Evolutionary conservation across 2,329 filamentous ascomycete genomes (phyloP).

Genomic region (Purpureocillium takamizusanense): DNA sequence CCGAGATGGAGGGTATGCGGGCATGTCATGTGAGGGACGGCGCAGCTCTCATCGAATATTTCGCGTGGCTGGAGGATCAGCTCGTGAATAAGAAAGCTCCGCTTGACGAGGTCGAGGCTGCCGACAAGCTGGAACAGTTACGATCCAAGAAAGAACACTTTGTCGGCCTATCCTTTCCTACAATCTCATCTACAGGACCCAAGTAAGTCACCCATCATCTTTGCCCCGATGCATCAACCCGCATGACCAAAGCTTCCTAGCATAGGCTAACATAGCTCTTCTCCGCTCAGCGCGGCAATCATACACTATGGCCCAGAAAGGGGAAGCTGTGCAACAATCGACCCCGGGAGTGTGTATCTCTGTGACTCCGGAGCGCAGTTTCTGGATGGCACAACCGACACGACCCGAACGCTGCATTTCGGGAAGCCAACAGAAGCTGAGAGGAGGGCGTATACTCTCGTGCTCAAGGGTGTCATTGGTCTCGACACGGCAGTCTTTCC

Average conservation of each 20-base stretch:
- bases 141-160: slow-evolving; percentile 64
- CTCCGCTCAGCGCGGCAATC: slow-evolving; percentile 63
- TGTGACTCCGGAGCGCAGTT: slow-evolving; percentile 98
- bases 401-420: slow-evolving; percentile 88
- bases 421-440: slow-evolving; percentile 75
- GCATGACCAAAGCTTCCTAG: too few species aligned
- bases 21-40: slow-evolving; percentile 90
- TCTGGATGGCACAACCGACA: slow-evolving; percentile 90
- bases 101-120: slow-evolving; percentile 84
- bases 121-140: slow-evolving; percentile 77
- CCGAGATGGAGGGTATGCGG: slow-evolving; percentile 85
- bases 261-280: too few species aligned
- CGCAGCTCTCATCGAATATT: slow-evolving; percentile 82
- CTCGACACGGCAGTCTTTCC: slow-evolving; percentile 83
- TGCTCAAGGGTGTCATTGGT: slow-evolving; percentile 88
- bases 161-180: slow-evolving; percentile 86
- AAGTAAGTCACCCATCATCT: slow-evolving; percentile 36
- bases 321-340: slow-evolving; percentile 72
- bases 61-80: slow-evolving; percentile 93
- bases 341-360: slow-evolving; percentile 79
- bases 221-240: background rate
- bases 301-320: slow-evolving; percentile 92
- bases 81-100: slow-evolving; percentile 61
- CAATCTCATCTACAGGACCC: slow-evolving; percentile 88
- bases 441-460: slow-evolving; percentile 83